A percentile compares a stretch with the other conserved stretches of the same genome.
These are phyloP conservation scores for Aspergillus nidulans DNA, from an alignment of 495 filamentous ascomycete genomes.

Conservation along the genomic window DNA sequence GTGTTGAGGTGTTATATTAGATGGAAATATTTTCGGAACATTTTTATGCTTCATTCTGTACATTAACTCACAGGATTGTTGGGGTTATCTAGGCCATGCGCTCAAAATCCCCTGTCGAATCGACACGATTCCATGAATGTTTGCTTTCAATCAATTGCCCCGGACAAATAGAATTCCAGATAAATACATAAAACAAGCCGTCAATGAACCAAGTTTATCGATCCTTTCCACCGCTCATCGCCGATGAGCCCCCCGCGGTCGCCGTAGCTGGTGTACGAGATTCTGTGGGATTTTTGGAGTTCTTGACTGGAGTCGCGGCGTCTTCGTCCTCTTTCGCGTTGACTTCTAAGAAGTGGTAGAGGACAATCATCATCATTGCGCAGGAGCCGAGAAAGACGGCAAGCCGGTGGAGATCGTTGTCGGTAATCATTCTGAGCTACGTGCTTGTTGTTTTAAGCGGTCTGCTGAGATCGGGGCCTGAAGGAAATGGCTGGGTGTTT, in stretches of 20 bases:
- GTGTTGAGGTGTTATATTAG: not conserved
- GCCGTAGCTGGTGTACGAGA: conserved; percentile 11
- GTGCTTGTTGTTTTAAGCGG: not conserved
- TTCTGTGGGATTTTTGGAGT: conserved; percentile 21
- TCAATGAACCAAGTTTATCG: not conserved
- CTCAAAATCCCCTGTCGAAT: not conserved
- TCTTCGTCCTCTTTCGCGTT: conserved; percentile 69
- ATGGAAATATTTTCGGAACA: not conserved
- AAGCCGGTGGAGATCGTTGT: conserved; percentile 76
- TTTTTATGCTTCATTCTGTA: not conserved
- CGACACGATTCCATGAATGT: not conserved
- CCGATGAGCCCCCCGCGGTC: conserved; percentile 21
- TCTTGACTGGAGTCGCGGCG: conserved; percentile 20
- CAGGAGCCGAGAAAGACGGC: conserved; percentile 90
- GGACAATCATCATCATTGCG: conserved; percentile 88
- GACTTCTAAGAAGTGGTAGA: conserved; percentile 97
- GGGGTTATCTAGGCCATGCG: too few species aligned
- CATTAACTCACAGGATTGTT: not conserved
- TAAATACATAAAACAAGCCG: not conserved
- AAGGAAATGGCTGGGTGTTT: not conserved
- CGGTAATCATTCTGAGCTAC: conserved; percentile 67
- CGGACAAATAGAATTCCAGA: not conserved
- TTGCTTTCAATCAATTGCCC: not conserved
- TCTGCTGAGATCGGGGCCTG: not conserved
- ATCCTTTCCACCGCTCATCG: conserved; percentile 10